Percentiles rank a stretch among this genome's conserved stretches.
Conservation (phyloP, 805 yeast species). For the Ogataea trehaloabstinens region DNA sequence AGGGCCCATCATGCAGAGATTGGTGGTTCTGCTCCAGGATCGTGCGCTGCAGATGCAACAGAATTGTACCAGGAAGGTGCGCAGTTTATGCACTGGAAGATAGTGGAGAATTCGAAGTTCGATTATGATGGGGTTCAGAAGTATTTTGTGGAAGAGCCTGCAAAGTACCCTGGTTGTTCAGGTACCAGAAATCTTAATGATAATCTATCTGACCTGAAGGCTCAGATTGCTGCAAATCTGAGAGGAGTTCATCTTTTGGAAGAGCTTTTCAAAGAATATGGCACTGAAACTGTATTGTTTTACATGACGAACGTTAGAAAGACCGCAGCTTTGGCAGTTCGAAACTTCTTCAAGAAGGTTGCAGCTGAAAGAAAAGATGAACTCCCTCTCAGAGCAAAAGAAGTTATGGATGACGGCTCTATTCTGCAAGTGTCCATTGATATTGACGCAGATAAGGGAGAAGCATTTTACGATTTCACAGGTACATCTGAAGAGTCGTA, state of each 20-base stretch:
- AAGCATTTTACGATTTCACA: slow-evolving; percentile 49
- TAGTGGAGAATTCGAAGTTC: slow-evolving; percentile 46
- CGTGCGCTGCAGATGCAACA: slow-evolving; percentile 55
- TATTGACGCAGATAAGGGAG: slow-evolving; percentile 39
- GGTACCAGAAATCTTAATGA: slow-evolving; percentile 55
- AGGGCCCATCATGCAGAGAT: slow-evolving; percentile 62
- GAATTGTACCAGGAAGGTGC: slow-evolving; percentile 56
- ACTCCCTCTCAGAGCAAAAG: slow-evolving; percentile 38
- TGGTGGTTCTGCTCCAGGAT: slow-evolving; percentile 56
- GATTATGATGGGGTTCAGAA: slow-evolving; percentile 50
- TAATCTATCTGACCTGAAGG: slow-evolving; percentile 48
- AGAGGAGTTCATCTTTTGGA: slow-evolving; percentile 46
- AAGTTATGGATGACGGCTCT: slow-evolving; percentile 57
- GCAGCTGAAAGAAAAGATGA: slow-evolving; percentile 37
- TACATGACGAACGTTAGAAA: slow-evolving; percentile 46
- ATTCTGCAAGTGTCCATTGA: slow-evolving; percentile 41
- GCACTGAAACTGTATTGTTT: slow-evolving; percentile 40
- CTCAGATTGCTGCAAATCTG: slow-evolving; percentile 49
- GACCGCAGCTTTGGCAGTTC: slow-evolving; percentile 47
- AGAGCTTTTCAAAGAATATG: slow-evolving; percentile 43
- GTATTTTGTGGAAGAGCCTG: slow-evolving; percentile 48
- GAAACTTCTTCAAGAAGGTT: slow-evolving; percentile 30
- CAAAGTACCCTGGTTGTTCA: slow-evolving; percentile 49
- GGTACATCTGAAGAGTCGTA: slow-evolving; percentile 52
- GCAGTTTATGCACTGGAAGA: slow-evolving; percentile 47